Evolutionary conservation across 2,329 filamentous ascomycete species (phyloP).

Genomic region (Hymenoscyphus occultus): DNA sequence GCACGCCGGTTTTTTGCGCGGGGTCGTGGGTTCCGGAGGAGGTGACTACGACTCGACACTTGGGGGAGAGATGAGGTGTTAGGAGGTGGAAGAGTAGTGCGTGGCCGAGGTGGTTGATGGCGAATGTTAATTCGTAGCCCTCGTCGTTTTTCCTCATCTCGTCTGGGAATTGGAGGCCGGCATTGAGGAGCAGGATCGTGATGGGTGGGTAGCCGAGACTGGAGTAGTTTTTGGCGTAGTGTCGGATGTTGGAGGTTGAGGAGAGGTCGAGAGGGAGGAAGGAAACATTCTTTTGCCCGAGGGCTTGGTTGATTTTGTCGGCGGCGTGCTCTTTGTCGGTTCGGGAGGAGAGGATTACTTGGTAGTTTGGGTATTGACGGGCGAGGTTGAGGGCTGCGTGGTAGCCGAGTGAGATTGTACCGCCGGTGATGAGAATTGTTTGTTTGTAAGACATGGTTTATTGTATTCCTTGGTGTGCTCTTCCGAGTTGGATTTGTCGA

Average conservation of each 20-base stretch:
- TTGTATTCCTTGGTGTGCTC: neutral
- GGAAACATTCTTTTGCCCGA: constrained; percentile 41
- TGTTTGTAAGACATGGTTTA: constrained; percentile 23
- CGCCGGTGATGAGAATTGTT: constrained; percentile 45
- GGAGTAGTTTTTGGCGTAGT: constrained; percentile 41
- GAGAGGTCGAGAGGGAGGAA: constrained; percentile 46
- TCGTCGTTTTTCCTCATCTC: constrained; percentile 39
- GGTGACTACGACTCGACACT: constrained; percentile 45
- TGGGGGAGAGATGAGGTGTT: constrained; percentile 38
- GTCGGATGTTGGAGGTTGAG: constrained; percentile 40
- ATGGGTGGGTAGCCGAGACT: constrained; percentile 41
- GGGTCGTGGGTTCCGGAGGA: constrained; percentile 49
- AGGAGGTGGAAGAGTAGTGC: constrained; percentile 49
- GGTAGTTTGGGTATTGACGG: constrained; percentile 40
- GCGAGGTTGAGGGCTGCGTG: constrained; percentile 42
- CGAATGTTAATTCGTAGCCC: constrained; percentile 48
- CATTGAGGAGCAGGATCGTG: constrained; percentile 46
- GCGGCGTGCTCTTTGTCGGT: constrained; percentile 43
- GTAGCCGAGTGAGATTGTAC: constrained; percentile 45
- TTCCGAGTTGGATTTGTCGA: neutral
- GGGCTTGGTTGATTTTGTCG: constrained; percentile 42
- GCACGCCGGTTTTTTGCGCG: constrained; percentile 41
- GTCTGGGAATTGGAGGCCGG: constrained; percentile 44
- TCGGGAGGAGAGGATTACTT: constrained; percentile 44
- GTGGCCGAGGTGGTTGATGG: constrained; percentile 49